Percentiles rank a stretch among this genome's conserved stretches.
phyloP scores from a whole-genome alignment of 2,329 filamentous ascomycete species.

The Diaporthe sp. region DNA sequence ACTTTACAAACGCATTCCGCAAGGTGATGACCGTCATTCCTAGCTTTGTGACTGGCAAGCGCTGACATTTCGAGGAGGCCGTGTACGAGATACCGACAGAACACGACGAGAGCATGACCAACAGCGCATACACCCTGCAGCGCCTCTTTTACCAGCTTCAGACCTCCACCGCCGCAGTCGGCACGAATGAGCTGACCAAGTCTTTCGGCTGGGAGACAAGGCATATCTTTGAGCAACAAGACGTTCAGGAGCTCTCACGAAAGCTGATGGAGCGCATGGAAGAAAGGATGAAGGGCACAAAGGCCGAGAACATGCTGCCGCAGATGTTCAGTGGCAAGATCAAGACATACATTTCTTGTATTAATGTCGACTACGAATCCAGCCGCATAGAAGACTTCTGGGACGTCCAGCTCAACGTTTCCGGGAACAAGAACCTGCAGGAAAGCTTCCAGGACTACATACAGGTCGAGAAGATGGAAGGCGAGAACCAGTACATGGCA shows the following conservation, averaged over 20 bases:
- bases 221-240: constrained; percentile 98
- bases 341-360: constrained; percentile 98
- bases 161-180: constrained; percentile 84
- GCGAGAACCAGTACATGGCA: constrained; percentile 98
- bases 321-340: constrained; percentile 97
- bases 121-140: constrained; percentile 94
- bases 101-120: constrained; percentile 81
- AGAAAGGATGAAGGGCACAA: constrained; percentile 97
- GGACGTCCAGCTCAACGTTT: constrained; percentile 98
- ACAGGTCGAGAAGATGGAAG: constrained; percentile 95
- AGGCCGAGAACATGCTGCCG: constrained; percentile 87
- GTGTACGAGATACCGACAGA: constrained; percentile 98
- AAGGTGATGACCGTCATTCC: constrained; percentile 69
- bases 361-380: constrained; percentile 98
- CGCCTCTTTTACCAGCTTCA: constrained; percentile 95
- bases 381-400: constrained; percentile 97
- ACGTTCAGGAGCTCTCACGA: constrained; percentile 95
- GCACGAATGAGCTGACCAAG: constrained; percentile 92
- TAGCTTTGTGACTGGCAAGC: constrained; percentile 34
- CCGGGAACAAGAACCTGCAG: constrained; percentile 90
- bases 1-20: constrained; percentile 92
- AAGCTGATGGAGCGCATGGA: constrained; percentile 98
- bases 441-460: constrained; percentile 98
- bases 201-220: constrained; percentile 99
- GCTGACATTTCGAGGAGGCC: constrained; percentile 65